Evolutionary conservation across 1,139 yeast species (phyloP).

Genomic region (Zhuliangozyma parablackwelliae): DNA sequence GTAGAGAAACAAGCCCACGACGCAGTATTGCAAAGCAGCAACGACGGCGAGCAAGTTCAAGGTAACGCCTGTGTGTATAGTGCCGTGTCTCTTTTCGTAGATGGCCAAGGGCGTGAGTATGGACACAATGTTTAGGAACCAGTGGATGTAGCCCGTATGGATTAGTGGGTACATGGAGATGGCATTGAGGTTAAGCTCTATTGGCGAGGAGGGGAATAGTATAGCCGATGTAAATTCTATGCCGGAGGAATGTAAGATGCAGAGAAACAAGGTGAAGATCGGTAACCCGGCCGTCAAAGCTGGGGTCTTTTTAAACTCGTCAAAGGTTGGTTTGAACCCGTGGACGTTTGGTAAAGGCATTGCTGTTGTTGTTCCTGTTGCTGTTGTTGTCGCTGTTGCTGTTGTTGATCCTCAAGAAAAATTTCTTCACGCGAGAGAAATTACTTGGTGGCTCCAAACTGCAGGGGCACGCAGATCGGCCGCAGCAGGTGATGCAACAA

Average conservation of each 20-base stretch:
- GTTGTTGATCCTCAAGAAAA: no score
- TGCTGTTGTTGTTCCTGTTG: no score
- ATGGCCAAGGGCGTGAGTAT: slow-evolving; percentile 58
- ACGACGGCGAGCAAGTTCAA: slow-evolving; percentile 68
- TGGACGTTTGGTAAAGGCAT: no score
- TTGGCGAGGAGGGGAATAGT: slow-evolving; percentile 55
- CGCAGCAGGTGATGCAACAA: no score
- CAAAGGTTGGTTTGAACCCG: neutral
- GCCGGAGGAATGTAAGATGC: slow-evolving; percentile 21
- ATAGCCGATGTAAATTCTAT: slow-evolving; percentile 16
- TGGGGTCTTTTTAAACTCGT: slow-evolving; percentile 24
- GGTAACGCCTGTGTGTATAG: slow-evolving; percentile 82
- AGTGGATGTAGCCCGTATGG: slow-evolving; percentile 60
- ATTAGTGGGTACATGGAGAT: slow-evolving; percentile 73
- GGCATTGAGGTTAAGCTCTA: slow-evolving; percentile 54
- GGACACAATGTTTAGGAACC: slow-evolving; percentile 58
- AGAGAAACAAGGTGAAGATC: slow-evolving; percentile 47
- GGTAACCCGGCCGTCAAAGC: slow-evolving; percentile 66
- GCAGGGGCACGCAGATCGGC: no score
- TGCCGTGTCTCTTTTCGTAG: slow-evolving; percentile 76
- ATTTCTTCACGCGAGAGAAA: no score
- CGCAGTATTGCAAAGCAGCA: slow-evolving; percentile 64
- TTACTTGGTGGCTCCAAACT: no score
- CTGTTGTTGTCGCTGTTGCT: no score
- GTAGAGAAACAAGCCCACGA: slow-evolving; percentile 49